These are phyloP conservation scores for Pythium catenulatum DNA, from an alignment of 352 stramenopile genomes.

Conservation along the genomic window DNA sequence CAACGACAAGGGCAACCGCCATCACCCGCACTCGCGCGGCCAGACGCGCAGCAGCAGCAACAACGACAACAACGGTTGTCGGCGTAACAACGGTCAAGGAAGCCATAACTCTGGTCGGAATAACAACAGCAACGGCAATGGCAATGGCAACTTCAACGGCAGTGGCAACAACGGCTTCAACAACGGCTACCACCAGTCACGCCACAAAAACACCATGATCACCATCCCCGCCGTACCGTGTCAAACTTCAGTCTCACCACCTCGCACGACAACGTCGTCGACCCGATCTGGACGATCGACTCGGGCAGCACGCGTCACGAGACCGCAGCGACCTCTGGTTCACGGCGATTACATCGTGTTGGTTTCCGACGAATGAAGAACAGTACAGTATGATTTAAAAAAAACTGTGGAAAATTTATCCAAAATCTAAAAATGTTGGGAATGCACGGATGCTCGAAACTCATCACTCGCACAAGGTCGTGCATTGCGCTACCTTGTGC, in stretches of 20 bases:
- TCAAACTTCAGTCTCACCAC: neutral
- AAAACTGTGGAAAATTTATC: too few species aligned
- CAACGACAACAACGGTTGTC: too few species aligned
- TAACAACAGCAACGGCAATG: neutral
- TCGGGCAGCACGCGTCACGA: slow-evolving; percentile 10
- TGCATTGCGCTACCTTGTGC: too few species aligned
- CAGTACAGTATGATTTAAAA: too few species aligned
- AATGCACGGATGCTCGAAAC: too few species aligned
- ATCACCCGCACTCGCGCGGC: neutral
- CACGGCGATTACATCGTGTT: too few species aligned
- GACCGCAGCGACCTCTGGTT: too few species aligned
- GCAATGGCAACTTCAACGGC: neutral
- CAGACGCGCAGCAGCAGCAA: neutral
- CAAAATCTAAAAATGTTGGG: too few species aligned
- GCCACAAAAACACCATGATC: neutral
- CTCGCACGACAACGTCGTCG: neutral
- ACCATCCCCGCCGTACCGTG: neutral
- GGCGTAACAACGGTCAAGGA: too few species aligned
- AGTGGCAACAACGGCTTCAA: neutral
- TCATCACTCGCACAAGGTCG: too few species aligned
- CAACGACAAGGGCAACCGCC: too few species aligned
- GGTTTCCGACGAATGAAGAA: too few species aligned
- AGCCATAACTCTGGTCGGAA: neutral
- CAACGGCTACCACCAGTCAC: neutral
- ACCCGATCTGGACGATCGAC: slow-evolving; percentile 11